Conservation (phyloP, 257 asterid species). For the Linaria vulgaris region DNA sequence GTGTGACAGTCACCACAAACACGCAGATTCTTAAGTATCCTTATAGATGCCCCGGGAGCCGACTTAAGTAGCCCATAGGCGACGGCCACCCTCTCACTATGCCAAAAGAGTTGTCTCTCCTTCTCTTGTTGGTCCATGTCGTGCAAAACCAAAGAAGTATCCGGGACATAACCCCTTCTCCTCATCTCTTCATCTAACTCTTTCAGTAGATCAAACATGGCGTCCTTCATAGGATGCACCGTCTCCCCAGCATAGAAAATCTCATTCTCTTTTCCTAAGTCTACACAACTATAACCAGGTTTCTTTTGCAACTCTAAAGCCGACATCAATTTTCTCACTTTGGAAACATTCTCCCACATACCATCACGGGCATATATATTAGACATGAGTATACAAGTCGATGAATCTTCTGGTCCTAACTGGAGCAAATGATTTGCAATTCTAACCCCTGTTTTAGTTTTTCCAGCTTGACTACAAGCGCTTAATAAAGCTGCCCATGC, state of each 20-base stretch:
- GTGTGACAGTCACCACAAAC: slow-evolving; percentile 73
- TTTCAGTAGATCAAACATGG: slow-evolving; percentile 41
- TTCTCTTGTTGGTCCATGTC: slow-evolving; percentile 72
- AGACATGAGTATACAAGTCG: slow-evolving; percentile 64
- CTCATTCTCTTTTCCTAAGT: slow-evolving; percentile 57
- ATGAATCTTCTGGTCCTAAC: slow-evolving; percentile 54
- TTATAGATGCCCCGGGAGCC: slow-evolving; percentile 44
- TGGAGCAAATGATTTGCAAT: slow-evolving; percentile 55
- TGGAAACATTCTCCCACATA: slow-evolving; percentile 66
- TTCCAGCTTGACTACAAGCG: slow-evolving; percentile 52
- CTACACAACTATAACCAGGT: slow-evolving; percentile 71
- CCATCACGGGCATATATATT: slow-evolving; percentile 57
- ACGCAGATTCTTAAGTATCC: slow-evolving; percentile 66
- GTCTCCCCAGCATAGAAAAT: slow-evolving; percentile 76
- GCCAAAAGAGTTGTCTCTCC: slow-evolving; percentile 85
- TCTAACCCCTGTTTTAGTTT: slow-evolving; percentile 51
- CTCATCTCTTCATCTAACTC: slow-evolving; percentile 67
- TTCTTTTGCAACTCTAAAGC: slow-evolving; percentile 50
- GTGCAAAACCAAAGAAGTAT: slow-evolving; percentile 62
- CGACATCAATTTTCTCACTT: slow-evolving; percentile 52
- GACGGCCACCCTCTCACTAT: slow-evolving; percentile 74
- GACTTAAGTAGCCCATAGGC: slow-evolving; percentile 76
- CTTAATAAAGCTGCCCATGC: slow-evolving; percentile 74
- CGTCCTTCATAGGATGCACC: slow-evolving; percentile 50
- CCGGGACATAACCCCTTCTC: slow-evolving; percentile 69